Base-by-base conservation (phyloP, 371 early-diverging fungal species). In the Mortierella polycephala region DNA sequence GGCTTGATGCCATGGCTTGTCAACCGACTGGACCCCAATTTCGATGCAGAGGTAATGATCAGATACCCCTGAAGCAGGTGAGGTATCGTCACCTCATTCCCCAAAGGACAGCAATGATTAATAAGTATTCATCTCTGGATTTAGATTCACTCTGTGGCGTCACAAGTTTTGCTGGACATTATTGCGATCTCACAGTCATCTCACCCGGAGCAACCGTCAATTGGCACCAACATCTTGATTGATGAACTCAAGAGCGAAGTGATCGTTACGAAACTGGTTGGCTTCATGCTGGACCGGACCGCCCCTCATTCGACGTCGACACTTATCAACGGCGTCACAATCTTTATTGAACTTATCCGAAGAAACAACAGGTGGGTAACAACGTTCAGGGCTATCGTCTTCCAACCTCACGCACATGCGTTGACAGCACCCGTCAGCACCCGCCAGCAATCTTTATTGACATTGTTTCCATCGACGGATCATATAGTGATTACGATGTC, bases 261-360 rank as follows among this genome's bases (percentile, higher is more conserved):
- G 13, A 87, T 85, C 11, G 91, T 96, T 59, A 69, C 85, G 16
- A 86, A 88, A 39, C 85, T 98, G 23, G 91, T 95, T 6, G 83
- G 84, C 23, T 96, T 88, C 69, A 98, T 97, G 98, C 89, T 97
- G 54, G 94, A 96, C 81, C 77, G 85, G 41, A 66, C 82, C 3
- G 93, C 93, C 1, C 92, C 95, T 14, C 86, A 92, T 69, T 86
- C 93, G 42, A 88, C 94, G 0, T 96, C 95, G 7, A 91, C 94
- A 4, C 85, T 98, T 39, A 93, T 93, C 66, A 94, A 95, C 77
- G 96, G 96, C 60, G 95, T 96, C 49, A 93, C 92, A 54, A 95
- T 98, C 57, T 92, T 98, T 63, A 95, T 98, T 69, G 98, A 98
- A 85, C 86, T 98, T 21, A 96, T 98, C 73, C 91, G 98, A 58